Percentiles rank a stretch among this genome's conserved stretches.
Evolutionary conservation across 2,329 filamentous ascomycete species (phyloP).

Genomic region (Paracamarosporium sp.): DNA sequence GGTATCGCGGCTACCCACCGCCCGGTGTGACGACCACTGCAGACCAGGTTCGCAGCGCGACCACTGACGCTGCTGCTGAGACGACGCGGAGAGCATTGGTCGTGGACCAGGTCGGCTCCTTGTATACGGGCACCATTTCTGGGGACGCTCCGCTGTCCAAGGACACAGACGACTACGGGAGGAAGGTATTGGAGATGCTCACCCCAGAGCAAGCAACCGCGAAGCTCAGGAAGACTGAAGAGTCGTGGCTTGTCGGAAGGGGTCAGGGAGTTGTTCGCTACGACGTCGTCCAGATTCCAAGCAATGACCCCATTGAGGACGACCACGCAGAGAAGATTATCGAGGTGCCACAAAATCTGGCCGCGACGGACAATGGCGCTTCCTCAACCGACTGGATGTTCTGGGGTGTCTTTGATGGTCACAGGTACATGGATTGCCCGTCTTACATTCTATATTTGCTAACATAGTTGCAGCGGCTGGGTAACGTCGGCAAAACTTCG

Average conservation of each 20-base stretch:
- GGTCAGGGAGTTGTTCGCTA: constrained; percentile 93
- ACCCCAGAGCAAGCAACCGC: constrained; percentile 91
- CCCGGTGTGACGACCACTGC: constrained; percentile 22
- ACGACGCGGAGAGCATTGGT: constrained; percentile 72
- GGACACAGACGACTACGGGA: constrained; percentile 81
- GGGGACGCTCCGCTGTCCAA: constrained; percentile 89
- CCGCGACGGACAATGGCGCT: constrained; percentile 61
- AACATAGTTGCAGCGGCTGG: constrained; percentile 74
- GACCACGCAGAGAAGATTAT: constrained; percentile 99
- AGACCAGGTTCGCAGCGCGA: constrained; percentile 43
- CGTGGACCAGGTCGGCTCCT: constrained; percentile 80
- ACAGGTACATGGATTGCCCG: constrained; percentile 68
- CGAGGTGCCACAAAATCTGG: constrained; percentile 73
- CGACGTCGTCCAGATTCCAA: constrained; percentile 91
- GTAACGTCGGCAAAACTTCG: constrained; percentile 96
- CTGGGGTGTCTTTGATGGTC: constrained; percentile 98
- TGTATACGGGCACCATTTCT: constrained; percentile 86
- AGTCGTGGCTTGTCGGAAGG: constrained; percentile 88
- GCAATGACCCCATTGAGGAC: constrained; percentile 97
- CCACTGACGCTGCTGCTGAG: constrained; percentile 52
- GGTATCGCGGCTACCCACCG: constrained; percentile 60
- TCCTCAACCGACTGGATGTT: constrained; percentile 95
- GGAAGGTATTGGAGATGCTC: constrained; percentile 93
- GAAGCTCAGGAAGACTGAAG: constrained; percentile 86
- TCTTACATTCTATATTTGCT: neutral